These are phyloP conservation scores for Ceratonia siliqua DNA, from an alignment of 306 rosid species.

Conservation along the genomic window DNA sequence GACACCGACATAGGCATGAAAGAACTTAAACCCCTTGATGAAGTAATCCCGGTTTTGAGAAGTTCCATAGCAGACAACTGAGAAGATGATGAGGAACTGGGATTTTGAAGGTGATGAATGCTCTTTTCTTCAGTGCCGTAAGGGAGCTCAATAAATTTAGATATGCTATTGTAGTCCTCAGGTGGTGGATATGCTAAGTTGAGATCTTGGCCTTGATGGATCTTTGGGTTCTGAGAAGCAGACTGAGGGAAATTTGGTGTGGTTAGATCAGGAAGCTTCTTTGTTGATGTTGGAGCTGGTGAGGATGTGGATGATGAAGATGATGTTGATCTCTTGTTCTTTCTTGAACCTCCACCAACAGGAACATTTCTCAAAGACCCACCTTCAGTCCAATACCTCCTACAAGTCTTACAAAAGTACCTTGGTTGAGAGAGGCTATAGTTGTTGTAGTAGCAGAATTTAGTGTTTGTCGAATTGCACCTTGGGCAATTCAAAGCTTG, in stretches of 20 bases:
- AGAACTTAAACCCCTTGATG: slow-evolving; percentile 66
- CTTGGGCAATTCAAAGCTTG: slow-evolving; percentile 93
- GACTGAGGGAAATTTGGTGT: slow-evolving; percentile 43
- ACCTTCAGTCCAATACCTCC: slow-evolving; percentile 99
- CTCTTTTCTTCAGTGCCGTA: slow-evolving; percentile 35
- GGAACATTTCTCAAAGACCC: slow-evolving; percentile 95
- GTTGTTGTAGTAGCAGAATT: slow-evolving; percentile 96
- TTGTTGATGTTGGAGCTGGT: slow-evolving; percentile 33
- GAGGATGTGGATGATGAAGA: slow-evolving; percentile 42
- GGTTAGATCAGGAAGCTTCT: slow-evolving; percentile 44
- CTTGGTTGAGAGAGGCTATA: slow-evolving; percentile 96
- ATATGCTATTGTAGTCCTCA: slow-evolving; percentile 42
- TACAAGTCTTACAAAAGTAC: slow-evolving; percentile 90
- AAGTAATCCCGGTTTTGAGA: slow-evolving; percentile 59
- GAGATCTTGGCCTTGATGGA: slow-evolving; percentile 85
- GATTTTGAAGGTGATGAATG: slow-evolving; percentile 35
- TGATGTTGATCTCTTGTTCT: slow-evolving; percentile 75
- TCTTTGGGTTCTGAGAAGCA: slow-evolving; percentile 66
- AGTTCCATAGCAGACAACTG: slow-evolving; percentile 66
- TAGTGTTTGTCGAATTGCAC: slow-evolving; percentile 94
- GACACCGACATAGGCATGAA: slow-evolving; percentile 58
- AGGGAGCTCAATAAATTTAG: slow-evolving; percentile 50
- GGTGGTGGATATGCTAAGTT: slow-evolving; percentile 72
- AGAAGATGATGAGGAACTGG: slow-evolving; percentile 41
- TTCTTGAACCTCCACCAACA: slow-evolving; percentile 96